phyloP scores from a whole-genome alignment of 2,329 filamentous ascomycete genomes.

The Aspergillus novofumigatus region DNA sequence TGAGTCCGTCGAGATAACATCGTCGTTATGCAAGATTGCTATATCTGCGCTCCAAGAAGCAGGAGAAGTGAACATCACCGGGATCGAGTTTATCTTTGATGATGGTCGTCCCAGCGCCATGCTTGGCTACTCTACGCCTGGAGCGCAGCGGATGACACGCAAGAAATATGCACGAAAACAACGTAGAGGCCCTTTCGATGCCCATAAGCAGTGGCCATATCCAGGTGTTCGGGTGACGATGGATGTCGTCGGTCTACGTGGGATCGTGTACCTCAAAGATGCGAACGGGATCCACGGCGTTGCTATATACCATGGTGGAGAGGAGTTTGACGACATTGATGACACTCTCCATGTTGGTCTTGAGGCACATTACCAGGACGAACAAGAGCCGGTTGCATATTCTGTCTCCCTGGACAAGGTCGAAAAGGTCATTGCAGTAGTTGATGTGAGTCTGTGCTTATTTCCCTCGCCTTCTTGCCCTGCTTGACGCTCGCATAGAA shows the following conservation, averaged over 20 bases:
- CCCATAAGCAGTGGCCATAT: not conserved
- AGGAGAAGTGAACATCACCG: not conserved
- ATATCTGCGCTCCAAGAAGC: slow-evolving; percentile 1
- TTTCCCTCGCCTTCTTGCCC: too few species aligned
- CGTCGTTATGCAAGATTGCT: not conserved
- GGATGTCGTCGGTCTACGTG: not conserved
- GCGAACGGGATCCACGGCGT: too few species aligned
- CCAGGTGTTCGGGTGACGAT: not conserved
- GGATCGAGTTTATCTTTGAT: slow-evolving; percentile 5
- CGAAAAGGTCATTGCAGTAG: too few species aligned
- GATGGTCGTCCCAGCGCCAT: not conserved
- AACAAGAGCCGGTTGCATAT: too few species aligned
- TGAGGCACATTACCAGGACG: too few species aligned
- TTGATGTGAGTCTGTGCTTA: too few species aligned
- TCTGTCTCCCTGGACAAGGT: too few species aligned
- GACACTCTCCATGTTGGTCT: too few species aligned
- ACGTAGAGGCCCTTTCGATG: not conserved
- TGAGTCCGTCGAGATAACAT: not conserved
- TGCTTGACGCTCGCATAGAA: too few species aligned
- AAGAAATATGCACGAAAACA: not conserved
- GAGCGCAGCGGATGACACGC: not conserved
- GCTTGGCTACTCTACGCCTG: slow-evolving; percentile 3
- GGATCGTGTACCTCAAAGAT: too few species aligned
- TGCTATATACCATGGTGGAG: too few species aligned
- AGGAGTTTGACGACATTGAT: too few species aligned